Base-by-base conservation (phyloP, 495 filamentous ascomycete species). In the Hypoxylon perforatum region DNA sequence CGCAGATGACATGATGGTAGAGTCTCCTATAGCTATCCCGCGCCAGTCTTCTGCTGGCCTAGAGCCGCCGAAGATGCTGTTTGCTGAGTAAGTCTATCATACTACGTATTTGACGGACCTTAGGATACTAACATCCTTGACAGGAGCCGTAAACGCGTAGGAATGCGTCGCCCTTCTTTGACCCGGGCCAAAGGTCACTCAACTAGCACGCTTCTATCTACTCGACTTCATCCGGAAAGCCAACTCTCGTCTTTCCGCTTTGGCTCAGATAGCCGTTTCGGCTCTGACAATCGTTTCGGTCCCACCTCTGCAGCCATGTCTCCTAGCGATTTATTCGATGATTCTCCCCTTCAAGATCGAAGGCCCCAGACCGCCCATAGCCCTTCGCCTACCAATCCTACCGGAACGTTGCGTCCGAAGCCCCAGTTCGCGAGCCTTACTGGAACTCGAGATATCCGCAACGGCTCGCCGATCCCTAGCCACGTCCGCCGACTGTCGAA, bases 231-330 rank as follows among this genome's bases (percentile, higher is more conserved):
- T 51, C 76, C 78, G 11, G 90, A 92, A 59, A 87, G 74, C 65
- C 88, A 89, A 71, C 78, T 87, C 17, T 89, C 92, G 7, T 76
- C 91, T 2, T 94, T 96, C 76, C 87, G 86, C 58, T 94, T 96
- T 69, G 90, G 89, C 42, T 86, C 82, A 53, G 87, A 88, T 38
- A 77, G 73, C 49, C 80, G 78, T 58, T 94, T 96, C 69, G 90
- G 89, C 42, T 86, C 82, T 54, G 87, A 88, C 38, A 77, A 73
- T 49, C 80, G 78, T 15, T 47, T 65, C 11, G 56, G 66, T 4
- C 67, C 67, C 0, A 72, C 82, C 14, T 83, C 84, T 21, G 82
- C 85, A 0, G 78, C 86, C 3, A 83, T 90, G 68, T 91, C 91
- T 1, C 76, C 93, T 49, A 86, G 87, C 70, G 91, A 94, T 72